Evolutionary conservation across 768 basidiomycete genomes (phyloP).

Genomic region (Gymnopilus dilepis): DNA sequence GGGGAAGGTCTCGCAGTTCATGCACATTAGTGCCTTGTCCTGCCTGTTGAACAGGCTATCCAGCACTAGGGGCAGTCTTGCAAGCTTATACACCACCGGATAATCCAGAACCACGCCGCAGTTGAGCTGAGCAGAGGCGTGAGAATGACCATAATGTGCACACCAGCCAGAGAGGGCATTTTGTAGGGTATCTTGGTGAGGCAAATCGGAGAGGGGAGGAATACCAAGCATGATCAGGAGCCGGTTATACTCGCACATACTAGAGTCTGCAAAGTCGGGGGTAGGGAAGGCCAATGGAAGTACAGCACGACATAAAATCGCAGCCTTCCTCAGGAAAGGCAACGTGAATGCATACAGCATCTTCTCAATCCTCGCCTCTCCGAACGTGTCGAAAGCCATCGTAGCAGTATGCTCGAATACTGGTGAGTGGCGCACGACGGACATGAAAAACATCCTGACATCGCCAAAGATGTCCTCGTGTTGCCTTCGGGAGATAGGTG

Average conservation of each 20-base stretch:
- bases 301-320: conserved; percentile 82
- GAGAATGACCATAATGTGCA: conserved; percentile 84
- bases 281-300: conserved; percentile 68
- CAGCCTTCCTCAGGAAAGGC: conserved; percentile 88
- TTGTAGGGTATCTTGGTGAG: conserved; percentile 85
- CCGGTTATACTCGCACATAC: conserved; percentile 77
- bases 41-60: conserved; percentile 84
- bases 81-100: conserved; percentile 82
- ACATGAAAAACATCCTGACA: conserved; percentile 89
- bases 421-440: conserved; percentile 86
- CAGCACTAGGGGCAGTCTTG: conserved; percentile 78
- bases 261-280: conserved; percentile 42
- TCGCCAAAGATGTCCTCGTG: conserved; percentile 83
- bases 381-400: conserved; percentile 77
- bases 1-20: conserved; percentile 78
- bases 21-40: conserved; percentile 76
- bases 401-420: conserved; percentile 87
- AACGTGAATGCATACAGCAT: conserved; percentile 87
- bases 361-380: conserved; percentile 85
- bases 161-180: conserved; percentile 92
- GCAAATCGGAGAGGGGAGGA: conserved; percentile 78
- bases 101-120: conserved; percentile 84
- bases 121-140: conserved; percentile 77
- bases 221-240: conserved; percentile 78
- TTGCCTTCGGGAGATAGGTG: conserved; percentile 48